These are phyloP conservation scores for Chaetothyriales sp. DNA, from an alignment of 2,329 filamentous ascomycete genomes.

Conservation along the genomic window DNA sequence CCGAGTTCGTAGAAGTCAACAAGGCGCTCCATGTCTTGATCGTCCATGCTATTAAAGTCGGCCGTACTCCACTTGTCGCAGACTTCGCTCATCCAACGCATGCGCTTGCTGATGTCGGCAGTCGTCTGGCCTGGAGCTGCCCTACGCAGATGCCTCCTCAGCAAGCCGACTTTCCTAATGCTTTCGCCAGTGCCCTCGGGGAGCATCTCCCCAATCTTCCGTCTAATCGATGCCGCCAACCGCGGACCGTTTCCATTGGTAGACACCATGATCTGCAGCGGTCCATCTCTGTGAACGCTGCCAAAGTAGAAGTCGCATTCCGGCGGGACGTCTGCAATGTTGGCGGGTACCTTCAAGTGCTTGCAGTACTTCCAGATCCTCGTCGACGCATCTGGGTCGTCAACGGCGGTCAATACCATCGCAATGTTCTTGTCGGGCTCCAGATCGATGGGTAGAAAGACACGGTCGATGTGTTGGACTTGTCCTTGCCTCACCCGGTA, in stretches of 20 bases:
- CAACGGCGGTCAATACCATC: constrained; percentile 88
- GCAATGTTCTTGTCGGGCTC: constrained; percentile 48
- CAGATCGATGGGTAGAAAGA: constrained; percentile 77
- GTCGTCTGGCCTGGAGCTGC: constrained; percentile 47
- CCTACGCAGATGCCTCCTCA: constrained; percentile 66
- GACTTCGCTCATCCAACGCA: constrained; percentile 69
- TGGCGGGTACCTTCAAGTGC: constrained; percentile 67
- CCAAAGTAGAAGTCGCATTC: constrained; percentile 99
- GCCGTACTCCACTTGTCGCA: constrained; percentile 78
- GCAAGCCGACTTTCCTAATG: constrained; percentile 66
- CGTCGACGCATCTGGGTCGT: constrained; percentile 82
- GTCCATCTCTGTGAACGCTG: constrained; percentile 85
- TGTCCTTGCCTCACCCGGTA: constrained; percentile 63
- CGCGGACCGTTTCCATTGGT: constrained; percentile 94
- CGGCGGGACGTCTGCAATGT: constrained; percentile 90
- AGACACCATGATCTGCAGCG: constrained; percentile 95
- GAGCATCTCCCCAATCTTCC: constrained; percentile 63
- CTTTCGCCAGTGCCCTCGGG: constrained; percentile 72
- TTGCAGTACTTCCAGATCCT: constrained; percentile 91
- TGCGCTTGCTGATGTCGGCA: constrained; percentile 21
- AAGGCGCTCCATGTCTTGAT: constrained; percentile 73
- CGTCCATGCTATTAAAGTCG: constrained; percentile 67
- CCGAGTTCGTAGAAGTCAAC: constrained; percentile 53
- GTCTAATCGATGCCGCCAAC: constrained; percentile 71
- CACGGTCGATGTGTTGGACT: constrained; percentile 66